A percentile compares a stretch with the other conserved stretches of the same genome.
phyloP scores from a whole-genome alignment of 352 stramenopile species.

The Globisporangium mamillatum region DNA sequence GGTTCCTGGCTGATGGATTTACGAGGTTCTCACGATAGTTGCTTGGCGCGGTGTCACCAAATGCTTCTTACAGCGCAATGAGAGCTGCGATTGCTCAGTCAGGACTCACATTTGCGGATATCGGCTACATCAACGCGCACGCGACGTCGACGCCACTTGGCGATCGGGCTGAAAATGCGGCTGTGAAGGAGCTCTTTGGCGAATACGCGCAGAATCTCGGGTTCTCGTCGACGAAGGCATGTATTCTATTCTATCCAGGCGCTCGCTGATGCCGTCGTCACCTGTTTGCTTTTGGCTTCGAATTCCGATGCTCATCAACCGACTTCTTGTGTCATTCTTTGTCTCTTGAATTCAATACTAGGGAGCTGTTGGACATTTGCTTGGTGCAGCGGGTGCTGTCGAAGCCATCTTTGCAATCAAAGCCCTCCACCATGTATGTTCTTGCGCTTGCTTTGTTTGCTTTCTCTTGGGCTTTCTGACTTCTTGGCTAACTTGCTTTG shows the following conservation, averaged over 20 bases:
- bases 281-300: background rate
- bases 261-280: background rate
- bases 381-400: conserved; percentile 95
- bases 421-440: conserved; percentile 80
- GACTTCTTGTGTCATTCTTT: background rate
- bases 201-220: conserved; percentile 46
- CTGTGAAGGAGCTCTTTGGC: conserved; percentile 88
- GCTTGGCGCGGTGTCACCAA: conserved; percentile 48
- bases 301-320: background rate
- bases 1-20: background rate
- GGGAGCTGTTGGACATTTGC: conserved; percentile 93
- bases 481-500: background rate
- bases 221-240: conserved; percentile 83
- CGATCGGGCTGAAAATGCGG: conserved; percentile 92
- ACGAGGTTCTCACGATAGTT: background rate
- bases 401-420: conserved; percentile 96
- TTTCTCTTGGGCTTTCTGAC: background rate
- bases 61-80: conserved; percentile 79
- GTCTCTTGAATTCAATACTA: conserved; percentile 26
- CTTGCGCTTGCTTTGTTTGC: background rate
- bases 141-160: conserved; percentile 97
- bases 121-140: conserved; percentile 98
- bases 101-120: conserved; percentile 66
- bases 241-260: background rate
- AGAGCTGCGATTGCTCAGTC: conserved; percentile 82